Evolutionary conservation across 78 protist species (phyloP), one percentile per base, ranked within the genome.

Genomic region (Dictyostelium capitatum): DNA sequence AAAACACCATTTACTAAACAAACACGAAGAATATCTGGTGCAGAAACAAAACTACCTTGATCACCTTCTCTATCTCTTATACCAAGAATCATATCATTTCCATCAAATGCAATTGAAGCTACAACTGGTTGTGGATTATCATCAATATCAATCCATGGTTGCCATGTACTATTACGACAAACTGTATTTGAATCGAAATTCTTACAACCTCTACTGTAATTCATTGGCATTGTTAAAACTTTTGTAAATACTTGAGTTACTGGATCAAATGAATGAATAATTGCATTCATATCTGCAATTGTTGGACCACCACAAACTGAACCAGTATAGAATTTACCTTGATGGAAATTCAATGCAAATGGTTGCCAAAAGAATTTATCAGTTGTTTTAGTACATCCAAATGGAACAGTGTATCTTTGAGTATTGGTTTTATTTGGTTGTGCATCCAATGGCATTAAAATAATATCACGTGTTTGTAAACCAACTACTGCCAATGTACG

Each of bases 31-130:
- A 83, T 70, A 73, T 83, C 91, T n/a, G 69, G 69, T 4, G 91
- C 81, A 0, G 91, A 32, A 23, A 83, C 72, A 67, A 32, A 72
- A 23, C 67, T 30, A 25, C 72, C 37, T 57, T 53, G 79, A 51
- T 83, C 91, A 54, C 91, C 91, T 25, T 70, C 91, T 51, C 91
- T 53, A 56, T 83, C 91, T 72, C 91, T 75, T 1, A 72, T 73
- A 32, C 73, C 69, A 1, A 70, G 6, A 8, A 83, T 57, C 59
- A 83, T 73, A 72, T 83, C 79, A 62, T 53, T 70, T 7, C 75
- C 75, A 83, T 83, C 91, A 43, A 83, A 83, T 51, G 91, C 32
- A n/a, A 83, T 73, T 3, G 70, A 46, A 3, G 74, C n/a, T 53
- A 83, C n/a, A 32, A 83, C 20, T 73, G 91, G 91, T 83, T 83